Conservation (phyloP, 2,329 filamentous ascomycete genomes). For the Paramyrothecium roridum region DNA sequence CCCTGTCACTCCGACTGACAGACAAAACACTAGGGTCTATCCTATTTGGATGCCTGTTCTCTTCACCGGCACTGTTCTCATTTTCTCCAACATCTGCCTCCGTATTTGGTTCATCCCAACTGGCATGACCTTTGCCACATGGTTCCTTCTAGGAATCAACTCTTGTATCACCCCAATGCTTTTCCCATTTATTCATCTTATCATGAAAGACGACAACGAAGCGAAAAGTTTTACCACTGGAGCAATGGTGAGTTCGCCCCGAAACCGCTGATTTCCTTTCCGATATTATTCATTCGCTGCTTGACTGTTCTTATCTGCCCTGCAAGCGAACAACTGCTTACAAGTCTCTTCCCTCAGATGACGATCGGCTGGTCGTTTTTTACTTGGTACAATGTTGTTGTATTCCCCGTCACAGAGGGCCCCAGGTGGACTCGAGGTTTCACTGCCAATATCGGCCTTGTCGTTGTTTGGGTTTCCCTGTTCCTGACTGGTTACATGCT, state of each 20-base stretch:
- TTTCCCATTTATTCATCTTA: conserved; percentile 16
- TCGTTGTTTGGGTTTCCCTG: conserved; percentile 22
- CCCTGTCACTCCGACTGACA: neutral
- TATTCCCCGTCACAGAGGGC: conserved; percentile 11
- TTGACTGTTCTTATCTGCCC: no score
- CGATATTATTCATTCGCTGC: no score
- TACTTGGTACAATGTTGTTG: conserved; percentile 17
- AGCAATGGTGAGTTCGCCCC: conserved; percentile 13
- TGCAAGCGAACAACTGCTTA: rapidly evolving
- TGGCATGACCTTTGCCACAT: conserved; percentile 13
- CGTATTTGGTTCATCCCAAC: conserved; percentile 17
- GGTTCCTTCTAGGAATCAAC: conserved; percentile 14
- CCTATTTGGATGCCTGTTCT: conserved; percentile 21
- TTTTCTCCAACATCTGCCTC: conserved; percentile 16
- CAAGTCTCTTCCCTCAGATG: conserved; percentile 18
- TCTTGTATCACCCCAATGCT: conserved; percentile 18
- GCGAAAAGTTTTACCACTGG: conserved; percentile 19
- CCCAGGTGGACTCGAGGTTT: conserved; percentile 16
- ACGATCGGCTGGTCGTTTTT: conserved; percentile 19
- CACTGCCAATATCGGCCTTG: conserved; percentile 15
- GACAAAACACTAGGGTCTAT: conserved; percentile 6
- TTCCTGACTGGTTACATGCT: conserved; percentile 27
- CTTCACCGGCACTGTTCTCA: conserved; percentile 14
- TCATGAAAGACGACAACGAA: conserved; percentile 17
- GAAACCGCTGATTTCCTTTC: no score